These are phyloP conservation scores for Pseudopyrenochaeta lycopersici DNA, from an alignment of 2,329 filamentous ascomycete genomes.

Conservation along the genomic window DNA sequence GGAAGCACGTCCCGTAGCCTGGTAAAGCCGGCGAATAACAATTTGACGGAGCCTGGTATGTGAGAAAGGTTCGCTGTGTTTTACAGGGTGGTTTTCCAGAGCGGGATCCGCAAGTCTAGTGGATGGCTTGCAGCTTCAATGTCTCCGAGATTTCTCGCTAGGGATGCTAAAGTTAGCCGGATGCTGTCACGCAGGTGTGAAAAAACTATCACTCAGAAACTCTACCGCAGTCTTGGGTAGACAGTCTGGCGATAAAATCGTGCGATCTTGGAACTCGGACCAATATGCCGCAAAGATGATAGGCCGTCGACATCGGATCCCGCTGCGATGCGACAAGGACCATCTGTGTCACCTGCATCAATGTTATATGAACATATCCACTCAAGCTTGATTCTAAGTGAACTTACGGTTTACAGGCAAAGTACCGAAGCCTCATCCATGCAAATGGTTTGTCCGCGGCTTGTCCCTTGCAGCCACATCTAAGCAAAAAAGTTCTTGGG, in stretches of 20 bases:
- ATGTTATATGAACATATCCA: neutral
- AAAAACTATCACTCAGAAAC: neutral
- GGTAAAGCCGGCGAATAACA: neutral
- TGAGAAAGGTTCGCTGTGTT: neutral
- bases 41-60: neutral
- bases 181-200: neutral
- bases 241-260: neutral
- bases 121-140: constrained; percentile 1
- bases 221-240: neutral
- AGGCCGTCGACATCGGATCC: constrained; percentile 2
- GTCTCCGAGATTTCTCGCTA: neutral
- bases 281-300: neutral
- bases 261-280: neutral
- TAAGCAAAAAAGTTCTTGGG: neutral
- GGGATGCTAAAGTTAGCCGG: constrained; percentile 1
- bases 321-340: constrained; percentile 6
- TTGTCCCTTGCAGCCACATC: constrained; percentile 4
- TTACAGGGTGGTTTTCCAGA: neutral
- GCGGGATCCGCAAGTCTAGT: constrained; percentile 8
- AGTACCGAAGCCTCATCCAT: constrained; percentile 16
- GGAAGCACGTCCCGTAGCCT: constrained; percentile 1
- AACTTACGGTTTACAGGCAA: neutral
- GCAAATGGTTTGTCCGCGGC: constrained; percentile 10
- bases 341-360: neutral
- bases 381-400: neutral